Base-by-base conservation (phyloP, 768 basidiomycete genomes). In the Boletales sp. region DNA sequence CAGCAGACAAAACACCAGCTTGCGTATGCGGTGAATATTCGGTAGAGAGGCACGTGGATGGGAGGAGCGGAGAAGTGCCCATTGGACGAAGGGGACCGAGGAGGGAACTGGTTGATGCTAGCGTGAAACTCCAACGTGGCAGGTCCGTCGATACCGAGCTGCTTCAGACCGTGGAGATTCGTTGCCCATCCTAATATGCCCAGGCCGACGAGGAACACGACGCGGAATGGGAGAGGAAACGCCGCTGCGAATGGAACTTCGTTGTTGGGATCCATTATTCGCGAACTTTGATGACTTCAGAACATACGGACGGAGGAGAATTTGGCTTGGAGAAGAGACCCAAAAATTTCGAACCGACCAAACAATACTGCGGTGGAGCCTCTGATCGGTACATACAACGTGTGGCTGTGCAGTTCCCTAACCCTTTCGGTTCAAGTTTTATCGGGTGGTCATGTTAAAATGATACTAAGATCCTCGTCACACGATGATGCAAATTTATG, bases 211-310 rank as follows among this genome's bases (percentile, higher is more conserved):
- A 96, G 77, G 57, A 81, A 79, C 50, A 96, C 79, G 21, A 92
- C 90, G 54, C 96, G 88, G 66, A 93, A 97, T 1, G 96, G 95
- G 1, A 99, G 78, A 11, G 96, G 95, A 64, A 95, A 88, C 17
- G 71, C 70, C 34, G 77, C 72, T 46, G 80, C 75, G 50, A 81
- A 73, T 39, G 75, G 69, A 41, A 75, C 64, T 54, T 82, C 55
- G 38, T 58, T 58, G 44, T 28, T 28, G 25, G 25, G 25, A 1
- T 65, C 57, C 74, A 75, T 76, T 54, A 42, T 37, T 35, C 33
- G 37, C 13, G 35, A 28, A 15, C 25, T n/a, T n/a, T n/a, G n/a
- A n/a, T n/a, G n/a, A n/a, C 32, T 19, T 54, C 32, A 48, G 12
- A 41, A 35, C 49, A 63, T 59, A 34, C 35, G 46, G 48, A 32